phyloP scores from a whole-genome alignment of 1,284 basidiomycete species.

The Pseudozyma tsukubaensis region DNA sequence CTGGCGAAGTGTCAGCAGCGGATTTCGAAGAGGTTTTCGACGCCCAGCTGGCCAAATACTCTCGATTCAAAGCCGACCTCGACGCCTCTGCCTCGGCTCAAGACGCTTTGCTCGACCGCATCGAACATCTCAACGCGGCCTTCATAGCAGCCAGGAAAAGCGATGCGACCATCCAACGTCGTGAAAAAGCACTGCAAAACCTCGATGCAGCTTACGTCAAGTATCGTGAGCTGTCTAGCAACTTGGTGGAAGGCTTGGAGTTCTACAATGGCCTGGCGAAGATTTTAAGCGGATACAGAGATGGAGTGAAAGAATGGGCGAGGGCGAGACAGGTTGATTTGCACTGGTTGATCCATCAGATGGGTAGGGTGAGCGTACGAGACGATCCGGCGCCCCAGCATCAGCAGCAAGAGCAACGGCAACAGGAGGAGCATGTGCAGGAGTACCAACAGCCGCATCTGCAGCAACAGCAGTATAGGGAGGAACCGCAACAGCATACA shows the following conservation, averaged over 20 bases:
- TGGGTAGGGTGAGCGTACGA: conserved; percentile 18
- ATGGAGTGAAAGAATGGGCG: conserved; percentile 50
- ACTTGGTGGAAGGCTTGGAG: conserved; percentile 87
- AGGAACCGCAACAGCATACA: conserved; percentile 4
- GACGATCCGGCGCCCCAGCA: conserved; percentile 18
- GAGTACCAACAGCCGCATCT: conserved; percentile 4
- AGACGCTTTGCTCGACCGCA: conserved; percentile 75
- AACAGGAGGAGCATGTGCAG: background rate
- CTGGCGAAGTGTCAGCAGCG: conserved; percentile 71
- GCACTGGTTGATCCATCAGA: conserved; percentile 33
- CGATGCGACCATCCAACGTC: conserved; percentile 80
- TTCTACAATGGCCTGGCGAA: conserved; percentile 60
- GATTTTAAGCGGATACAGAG: conserved; percentile 48
- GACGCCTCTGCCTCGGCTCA: conserved; percentile 76
- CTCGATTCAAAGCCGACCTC: conserved; percentile 78
- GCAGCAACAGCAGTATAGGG: background rate
- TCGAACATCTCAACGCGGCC: conserved; percentile 81
- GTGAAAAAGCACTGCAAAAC: conserved; percentile 87
- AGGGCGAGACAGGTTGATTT: conserved; percentile 49
- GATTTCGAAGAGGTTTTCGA: conserved; percentile 82
- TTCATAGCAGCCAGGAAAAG: conserved; percentile 84
- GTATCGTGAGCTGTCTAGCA: conserved; percentile 84
- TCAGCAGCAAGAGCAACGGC: background rate
- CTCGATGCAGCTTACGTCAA: conserved; percentile 88
- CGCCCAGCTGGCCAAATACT: conserved; percentile 82